These are phyloP conservation scores for Globisporangium nunn DNA, from an alignment of 352 stramenopile genomes.

Conservation along the genomic window DNA sequence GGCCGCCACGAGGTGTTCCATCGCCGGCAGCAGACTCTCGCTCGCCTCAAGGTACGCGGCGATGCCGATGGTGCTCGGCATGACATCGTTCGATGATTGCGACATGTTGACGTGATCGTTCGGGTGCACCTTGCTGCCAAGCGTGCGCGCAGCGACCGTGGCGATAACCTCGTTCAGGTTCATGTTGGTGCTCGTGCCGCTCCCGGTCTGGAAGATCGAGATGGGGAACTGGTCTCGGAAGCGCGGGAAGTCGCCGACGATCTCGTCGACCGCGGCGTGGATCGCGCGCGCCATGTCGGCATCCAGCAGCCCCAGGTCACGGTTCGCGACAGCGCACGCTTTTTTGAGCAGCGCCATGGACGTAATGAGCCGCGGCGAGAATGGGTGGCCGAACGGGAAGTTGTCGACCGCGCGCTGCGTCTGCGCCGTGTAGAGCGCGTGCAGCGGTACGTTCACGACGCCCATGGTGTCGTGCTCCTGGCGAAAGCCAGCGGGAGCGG, in stretches of 20 bases:
- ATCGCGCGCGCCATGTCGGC: constrained; percentile 28
- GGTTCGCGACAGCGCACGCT: constrained; percentile 33
- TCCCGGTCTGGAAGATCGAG: constrained; percentile 87
- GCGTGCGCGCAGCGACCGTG: constrained; percentile 68
- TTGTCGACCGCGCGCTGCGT: constrained; percentile 47
- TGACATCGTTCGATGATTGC: constrained; percentile 63
- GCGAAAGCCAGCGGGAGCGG: constrained; percentile 18
- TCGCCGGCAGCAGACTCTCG: constrained; percentile 60
- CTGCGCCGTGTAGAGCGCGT: constrained; percentile 46
- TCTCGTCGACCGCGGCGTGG: constrained; percentile 21
- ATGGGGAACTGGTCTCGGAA: constrained; percentile 44
- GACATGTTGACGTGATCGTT: constrained; percentile 75
- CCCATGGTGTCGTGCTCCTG: constrained; percentile 51
- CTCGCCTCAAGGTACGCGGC: constrained; percentile 38
- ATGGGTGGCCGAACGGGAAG: constrained; percentile 42
- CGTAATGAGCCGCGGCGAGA: constrained; percentile 31
- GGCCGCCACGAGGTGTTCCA: constrained; percentile 28
- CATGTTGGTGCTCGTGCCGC: constrained; percentile 97
- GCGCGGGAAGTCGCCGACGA: constrained; percentile 23
- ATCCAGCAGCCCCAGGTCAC: constrained; percentile 33
- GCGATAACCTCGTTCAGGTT: constrained; percentile 96
- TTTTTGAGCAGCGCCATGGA: constrained; percentile 44
- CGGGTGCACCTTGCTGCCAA: constrained; percentile 80
- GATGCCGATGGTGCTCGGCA: constrained; percentile 48
- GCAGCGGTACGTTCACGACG: constrained; percentile 34